Conservation (phyloP, 1,284 basidiomycete genomes). For the Irpex rosettiformis region DNA sequence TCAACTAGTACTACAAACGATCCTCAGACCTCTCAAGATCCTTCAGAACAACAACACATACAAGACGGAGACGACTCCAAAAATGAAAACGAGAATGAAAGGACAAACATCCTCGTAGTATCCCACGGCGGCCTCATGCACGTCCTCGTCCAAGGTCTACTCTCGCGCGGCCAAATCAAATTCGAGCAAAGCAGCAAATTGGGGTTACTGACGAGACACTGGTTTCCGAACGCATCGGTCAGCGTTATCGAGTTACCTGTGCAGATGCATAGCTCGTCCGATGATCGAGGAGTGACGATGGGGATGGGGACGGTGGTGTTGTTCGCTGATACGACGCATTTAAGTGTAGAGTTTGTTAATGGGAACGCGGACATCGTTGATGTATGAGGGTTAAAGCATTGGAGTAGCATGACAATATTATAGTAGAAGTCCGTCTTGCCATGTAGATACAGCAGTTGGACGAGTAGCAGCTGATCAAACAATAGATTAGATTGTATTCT, state of each 20-base stretch:
- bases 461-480: no score
- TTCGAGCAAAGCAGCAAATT: constrained; percentile 40
- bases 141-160: constrained; percentile 44
- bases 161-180: constrained; percentile 36
- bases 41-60: no score
- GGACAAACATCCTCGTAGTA: constrained; percentile 51
- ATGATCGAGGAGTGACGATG: constrained; percentile 32
- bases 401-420: no score
- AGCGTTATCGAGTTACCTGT: constrained; percentile 46
- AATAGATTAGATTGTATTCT: no score
- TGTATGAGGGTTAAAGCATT: not conserved
- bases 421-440: no score
- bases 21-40: no score
- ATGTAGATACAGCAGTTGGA: no score
- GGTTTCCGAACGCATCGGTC: constrained; percentile 56
- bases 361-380: constrained; percentile 47
- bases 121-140: constrained; percentile 66
- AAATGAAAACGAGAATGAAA: constrained; percentile 17
- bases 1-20: no score
- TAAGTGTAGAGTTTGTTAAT: constrained; percentile 36
- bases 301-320: constrained; percentile 43
- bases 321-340: constrained; percentile 55
- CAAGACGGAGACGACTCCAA: not conserved
- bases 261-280: no score
- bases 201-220: constrained; percentile 19